Evolutionary conservation across 495 filamentous ascomycete genomes (phyloP), one percentile per base, ranked within the genome.

Genomic region (Tuber calosporum): DNA sequence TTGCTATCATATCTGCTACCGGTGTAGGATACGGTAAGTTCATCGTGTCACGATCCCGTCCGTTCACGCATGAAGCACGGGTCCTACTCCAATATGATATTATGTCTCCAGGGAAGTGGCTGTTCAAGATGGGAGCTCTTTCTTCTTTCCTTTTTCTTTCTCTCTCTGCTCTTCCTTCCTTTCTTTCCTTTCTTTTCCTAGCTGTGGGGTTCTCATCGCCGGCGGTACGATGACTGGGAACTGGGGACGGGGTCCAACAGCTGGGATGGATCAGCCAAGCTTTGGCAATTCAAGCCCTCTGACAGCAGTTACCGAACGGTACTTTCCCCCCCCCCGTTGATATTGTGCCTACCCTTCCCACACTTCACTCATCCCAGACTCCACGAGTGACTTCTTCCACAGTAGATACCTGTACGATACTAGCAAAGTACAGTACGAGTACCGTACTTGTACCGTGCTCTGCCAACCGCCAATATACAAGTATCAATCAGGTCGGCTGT

Each of bases 211-310:
- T 26, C 45, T 53, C 11, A 53, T 53, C 45, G 45, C 45, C 13
- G 45, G 45, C 13, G 45, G 45, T n/a, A 26, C 45, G 45, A 26
- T 53, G 3, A 62, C 53, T 62, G 53, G 26, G 53, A 6, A 62
- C 53, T 62, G 53, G 26, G 53, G 41, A 42, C 15, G 41, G 41
- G 53, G 9, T 62, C 5, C 53, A 62, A 62, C 53, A 62, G 53
- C 53, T 62, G n/a, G 53, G 53, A 30, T 26, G 53, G 53, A 30
- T 26, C 53, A n/a, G 53, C 53, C 53, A 62, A 62, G 53, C 53
- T 62, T 62, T 30, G 53, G 30, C 13, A 30, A 30, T 30, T 13
- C 42, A 22, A 62, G 11, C 11, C 30, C 26, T 5, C 9, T 19
- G 19, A 45, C 4, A 22, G 42, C 5, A 45, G 15, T 45, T 45